phyloP scores from a whole-genome alignment of 805 yeast species.

The Ogataea trehaloabstinens region DNA sequence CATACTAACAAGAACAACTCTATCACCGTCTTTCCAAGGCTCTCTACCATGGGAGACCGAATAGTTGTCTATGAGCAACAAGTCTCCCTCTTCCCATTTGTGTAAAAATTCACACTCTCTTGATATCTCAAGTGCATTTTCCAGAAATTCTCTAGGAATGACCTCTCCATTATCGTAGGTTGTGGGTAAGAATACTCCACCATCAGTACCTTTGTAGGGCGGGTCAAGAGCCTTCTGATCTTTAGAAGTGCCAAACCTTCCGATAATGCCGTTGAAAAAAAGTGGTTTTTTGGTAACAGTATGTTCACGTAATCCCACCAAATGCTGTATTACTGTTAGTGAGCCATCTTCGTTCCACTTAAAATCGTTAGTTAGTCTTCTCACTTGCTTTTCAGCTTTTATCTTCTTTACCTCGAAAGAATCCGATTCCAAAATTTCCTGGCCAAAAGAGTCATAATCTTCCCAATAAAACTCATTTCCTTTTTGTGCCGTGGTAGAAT shows the following conservation, averaged over 20 bases:
- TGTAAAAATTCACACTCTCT: slow-evolving; percentile 20
- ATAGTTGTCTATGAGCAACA: slow-evolving; percentile 32
- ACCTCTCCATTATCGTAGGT: slow-evolving; percentile 20
- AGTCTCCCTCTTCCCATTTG: slow-evolving; percentile 33
- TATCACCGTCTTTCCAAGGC: slow-evolving; percentile 29
- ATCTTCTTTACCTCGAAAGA: slow-evolving; percentile 28
- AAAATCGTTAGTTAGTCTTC: slow-evolving; percentile 24
- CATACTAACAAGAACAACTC: slow-evolving; percentile 33
- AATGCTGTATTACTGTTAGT: slow-evolving; percentile 26
- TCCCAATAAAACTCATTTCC: slow-evolving; percentile 8
- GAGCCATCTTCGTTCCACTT: slow-evolving; percentile 26
- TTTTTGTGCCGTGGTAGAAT: background rate
- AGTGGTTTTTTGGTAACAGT: slow-evolving; percentile 19
- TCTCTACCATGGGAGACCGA: slow-evolving; percentile 34
- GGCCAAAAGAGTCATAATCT: slow-evolving; percentile 7
- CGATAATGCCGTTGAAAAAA: slow-evolving; percentile 26
- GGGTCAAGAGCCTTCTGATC: slow-evolving; percentile 7
- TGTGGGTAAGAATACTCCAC: slow-evolving; percentile 1
- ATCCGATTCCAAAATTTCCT: slow-evolving; percentile 7
- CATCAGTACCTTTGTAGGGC: slow-evolving; percentile 8
- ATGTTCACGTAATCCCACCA: slow-evolving; percentile 5
- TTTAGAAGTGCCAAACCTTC: slow-evolving; percentile 10
- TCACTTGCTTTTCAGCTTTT: slow-evolving; percentile 26
- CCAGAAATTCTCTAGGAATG: slow-evolving; percentile 18
- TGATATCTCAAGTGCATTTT: slow-evolving; percentile 18